A percentile compares a stretch with the other conserved stretches of the same genome.
phyloP scores from a whole-genome alignment of 768 basidiomycete genomes.

The Trametes meyenii region DNA sequence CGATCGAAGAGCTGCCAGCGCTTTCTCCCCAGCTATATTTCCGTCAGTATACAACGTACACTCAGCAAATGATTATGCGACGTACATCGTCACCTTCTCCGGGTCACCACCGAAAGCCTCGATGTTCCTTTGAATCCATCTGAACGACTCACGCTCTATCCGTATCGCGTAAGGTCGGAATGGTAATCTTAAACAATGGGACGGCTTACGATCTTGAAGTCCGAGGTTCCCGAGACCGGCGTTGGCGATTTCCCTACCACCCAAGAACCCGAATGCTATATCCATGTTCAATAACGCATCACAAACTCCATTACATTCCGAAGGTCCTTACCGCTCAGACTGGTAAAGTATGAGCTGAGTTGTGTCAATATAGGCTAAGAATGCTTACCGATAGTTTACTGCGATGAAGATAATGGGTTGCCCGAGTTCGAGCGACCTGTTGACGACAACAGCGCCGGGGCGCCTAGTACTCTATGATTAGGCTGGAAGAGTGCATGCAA shows the following conservation, averaged over 20 bases:
- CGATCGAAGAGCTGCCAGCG: constrained; percentile 39
- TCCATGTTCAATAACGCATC: constrained; percentile 22
- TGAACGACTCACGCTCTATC: constrained; percentile 38
- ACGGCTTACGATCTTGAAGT: constrained; percentile 40
- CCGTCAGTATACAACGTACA: background rate
- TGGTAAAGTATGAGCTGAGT: background rate
- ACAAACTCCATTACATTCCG: background rate
- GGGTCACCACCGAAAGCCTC: constrained; percentile 48
- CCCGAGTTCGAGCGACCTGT: constrained; percentile 44
- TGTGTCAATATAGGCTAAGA: background rate
- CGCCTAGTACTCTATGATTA: constrained; percentile 35
- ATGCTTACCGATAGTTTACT: constrained; percentile 48
- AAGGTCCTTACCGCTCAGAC: background rate
- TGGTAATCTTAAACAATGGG: background rate
- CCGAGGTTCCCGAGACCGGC: constrained; percentile 49
- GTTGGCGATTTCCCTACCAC: constrained; percentile 40
- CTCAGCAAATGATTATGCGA: background rate
- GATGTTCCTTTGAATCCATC: constrained; percentile 46
- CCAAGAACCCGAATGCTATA: constrained; percentile 43
- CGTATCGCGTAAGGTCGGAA: background rate
- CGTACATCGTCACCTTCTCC: constrained; percentile 44
- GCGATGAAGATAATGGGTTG: constrained; percentile 54
- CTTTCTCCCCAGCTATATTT: constrained; percentile 35
- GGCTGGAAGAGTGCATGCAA: background rate
- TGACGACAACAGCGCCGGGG: constrained; percentile 45